These are phyloP conservation scores for Magnaporthiopsis rhizophila DNA, from an alignment of 2,329 filamentous ascomycete species.

Conservation along the genomic window DNA sequence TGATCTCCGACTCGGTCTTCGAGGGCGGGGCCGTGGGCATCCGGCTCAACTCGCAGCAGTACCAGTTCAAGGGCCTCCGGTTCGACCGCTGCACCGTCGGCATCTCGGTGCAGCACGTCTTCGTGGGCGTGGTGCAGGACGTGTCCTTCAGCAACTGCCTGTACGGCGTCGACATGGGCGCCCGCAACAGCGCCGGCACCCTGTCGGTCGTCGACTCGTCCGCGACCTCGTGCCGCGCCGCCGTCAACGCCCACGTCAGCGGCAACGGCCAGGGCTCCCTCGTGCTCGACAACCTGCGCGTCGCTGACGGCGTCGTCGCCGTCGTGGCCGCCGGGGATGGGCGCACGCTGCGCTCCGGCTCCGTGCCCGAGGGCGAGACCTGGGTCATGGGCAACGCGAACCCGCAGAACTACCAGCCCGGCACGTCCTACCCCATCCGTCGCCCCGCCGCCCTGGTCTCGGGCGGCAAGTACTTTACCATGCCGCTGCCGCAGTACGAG, in stretches of 20 bases:
- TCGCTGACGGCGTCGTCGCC: conserved; percentile 10
- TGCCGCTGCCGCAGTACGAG: conserved; percentile 32
- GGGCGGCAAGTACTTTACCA: conserved; percentile 30
- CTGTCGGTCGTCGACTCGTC: conserved; percentile 6
- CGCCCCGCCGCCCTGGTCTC: conserved; percentile 23
- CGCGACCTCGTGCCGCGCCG: neutral
- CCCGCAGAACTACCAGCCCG: conserved; percentile 1
- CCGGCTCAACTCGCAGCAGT: conserved; percentile 8
- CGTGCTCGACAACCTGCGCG: conserved; percentile 4
- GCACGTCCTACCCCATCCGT: conserved; percentile 20
- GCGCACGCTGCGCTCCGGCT: conserved; percentile 12
- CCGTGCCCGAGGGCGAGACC: conserved; percentile 17
- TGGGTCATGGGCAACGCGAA: conserved; percentile 17
- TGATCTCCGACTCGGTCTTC: conserved; percentile 6
- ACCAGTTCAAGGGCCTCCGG: conserved; percentile 6
- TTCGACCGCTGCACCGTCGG: conserved; percentile 20
- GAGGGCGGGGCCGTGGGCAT: conserved; percentile 5
- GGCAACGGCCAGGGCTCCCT: conserved; percentile 5
- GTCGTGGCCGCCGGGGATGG: conserved; percentile 16
- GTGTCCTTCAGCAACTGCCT: conserved; percentile 21
- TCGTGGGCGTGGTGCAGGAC: conserved; percentile 21
- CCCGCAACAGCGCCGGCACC: neutral
- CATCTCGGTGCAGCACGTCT: conserved; percentile 19
- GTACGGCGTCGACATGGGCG: conserved; percentile 21
- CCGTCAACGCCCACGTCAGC: conserved; percentile 1